Evolutionary conservation across 2,329 filamentous ascomycete genomes (phyloP), one percentile per base, ranked within the genome.

Genomic region (Colletotrichum limetticola): DNA sequence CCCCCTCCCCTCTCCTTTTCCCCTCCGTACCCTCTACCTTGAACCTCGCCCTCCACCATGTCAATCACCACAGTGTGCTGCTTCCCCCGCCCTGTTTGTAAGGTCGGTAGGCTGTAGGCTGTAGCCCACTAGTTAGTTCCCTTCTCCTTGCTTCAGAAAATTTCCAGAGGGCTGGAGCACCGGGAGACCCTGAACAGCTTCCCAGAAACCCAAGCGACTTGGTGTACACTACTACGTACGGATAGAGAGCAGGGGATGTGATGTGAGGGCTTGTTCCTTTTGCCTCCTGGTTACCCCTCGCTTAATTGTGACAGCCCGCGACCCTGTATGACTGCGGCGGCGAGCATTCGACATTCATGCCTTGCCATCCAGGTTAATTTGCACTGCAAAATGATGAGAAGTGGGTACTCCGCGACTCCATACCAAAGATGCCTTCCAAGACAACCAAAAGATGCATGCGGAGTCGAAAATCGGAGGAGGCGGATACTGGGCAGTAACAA

Each of bases 251-350:
- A 28, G 24, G 63, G 55, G 42, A 53, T 42, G 49, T 28, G 30
- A 53, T 42, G 49, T 28, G 56, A 58, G 58, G 61, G 37, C 37
- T 32, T 30, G 62, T 60, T 71, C 55, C 66, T 60, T 70, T 37
- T 24, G 16, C 46, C 46, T 71, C 57, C 56, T 65, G 55, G 53
- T 56, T 46, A 55, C 56, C 42, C 70, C 60, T 72, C 70, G 66
- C 66, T 72, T 70, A 70, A 58, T 52, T 32, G 32, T 72, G 70
- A 65, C 60, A 59, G 59, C 60, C 66, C 60, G 46, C 42, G 63
- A 70, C 70, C 70, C 66, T 70, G 66, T 60, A 26, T 11, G 22
- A 37, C 28, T 49, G 61, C n/a, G 49, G 61, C 55, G 58, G 42
- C 32, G 59, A 72, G 37, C 6, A 42, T 19, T 42, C 37, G 37